Evolutionary conservation across 2,329 filamentous ascomycete genomes (phyloP), one percentile per base, ranked within the genome.

Genomic region (Rhynchosporium graminicola): DNA sequence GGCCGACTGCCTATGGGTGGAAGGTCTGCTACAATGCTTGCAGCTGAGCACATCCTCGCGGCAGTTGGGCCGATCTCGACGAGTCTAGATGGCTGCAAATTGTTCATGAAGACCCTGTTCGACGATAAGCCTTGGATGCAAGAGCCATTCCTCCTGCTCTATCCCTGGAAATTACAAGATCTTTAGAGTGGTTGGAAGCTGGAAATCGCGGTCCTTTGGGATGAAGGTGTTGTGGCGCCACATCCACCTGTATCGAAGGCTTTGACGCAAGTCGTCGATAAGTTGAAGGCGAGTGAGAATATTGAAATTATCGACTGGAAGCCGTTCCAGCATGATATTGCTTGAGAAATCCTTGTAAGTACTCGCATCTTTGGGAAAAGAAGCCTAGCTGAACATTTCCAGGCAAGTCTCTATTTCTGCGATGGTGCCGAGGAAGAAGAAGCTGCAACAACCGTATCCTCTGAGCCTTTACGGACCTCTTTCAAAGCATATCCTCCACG

Each of bases 221-320:
- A 84, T 72, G 85, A 88, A 63, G 83, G 80, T 0, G 78, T 87
- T 10, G 83, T 87, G 0, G 80, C 77, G 66, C 84, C 84, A 1
- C 85, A 87, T 63, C 85, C 85, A 0, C 85, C 85, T 0, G 78
- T 87, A 43, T 75, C 75, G 0, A 76, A 86, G 46, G 87, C 85
- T 0, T 70, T 90, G 45, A 76, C 77, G 58, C 79, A 84, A 57
- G 79, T 84, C 0, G 81, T 81, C 0, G 78, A 79, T 12, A 82
- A 82, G 71, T 67, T 89, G 62, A 77, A 73, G 38, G 60, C 76
- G 69, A 66, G 74, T 64, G 62, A 76, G 63, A 77, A 80, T 40
- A 78, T 81, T 20, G 80, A 87, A 51, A 71, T 87, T 61, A 75
- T 87, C 3, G 80, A 86, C 3, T 83, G 85, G 80, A 70, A 82